Conservation (phyloP, 768 basidiomycete species). For the Boletus sensibilis region DNA sequence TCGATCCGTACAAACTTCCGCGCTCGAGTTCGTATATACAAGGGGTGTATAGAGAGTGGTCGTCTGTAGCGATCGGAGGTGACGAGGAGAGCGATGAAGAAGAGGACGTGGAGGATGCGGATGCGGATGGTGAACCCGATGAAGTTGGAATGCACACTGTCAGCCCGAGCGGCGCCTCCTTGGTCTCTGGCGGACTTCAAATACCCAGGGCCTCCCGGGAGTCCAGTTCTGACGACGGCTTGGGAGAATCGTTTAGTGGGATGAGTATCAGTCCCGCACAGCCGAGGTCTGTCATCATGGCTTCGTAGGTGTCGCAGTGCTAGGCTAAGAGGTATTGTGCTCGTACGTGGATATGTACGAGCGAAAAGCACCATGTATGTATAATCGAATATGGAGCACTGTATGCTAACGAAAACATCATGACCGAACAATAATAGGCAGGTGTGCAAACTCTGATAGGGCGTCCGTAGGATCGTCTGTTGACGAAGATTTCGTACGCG, state of each 20-base stretch:
- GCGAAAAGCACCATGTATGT: neutral
- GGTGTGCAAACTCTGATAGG: constrained; percentile 20
- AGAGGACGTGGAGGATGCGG: constrained; percentile 45
- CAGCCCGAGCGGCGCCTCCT: neutral
- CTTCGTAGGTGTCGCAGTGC: constrained; percentile 2
- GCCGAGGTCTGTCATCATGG: constrained; percentile 19
- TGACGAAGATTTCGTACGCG: neutral
- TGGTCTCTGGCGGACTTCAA: constrained; percentile 16
- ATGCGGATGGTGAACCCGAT: constrained; percentile 1
- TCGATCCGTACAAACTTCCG: constrained; percentile 93
- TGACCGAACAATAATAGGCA: constrained; percentile 19
- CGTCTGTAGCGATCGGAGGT: constrained; percentile 66
- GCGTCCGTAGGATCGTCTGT: neutral
- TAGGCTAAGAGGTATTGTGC: neutral
- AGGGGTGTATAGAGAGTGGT: constrained; percentile 88
- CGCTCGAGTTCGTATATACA: constrained; percentile 76
- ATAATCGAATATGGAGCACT: neutral
- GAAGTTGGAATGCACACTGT: neutral
- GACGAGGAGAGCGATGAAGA: constrained; percentile 73
- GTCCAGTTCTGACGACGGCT: constrained; percentile 39
- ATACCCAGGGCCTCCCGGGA: constrained; percentile 23
- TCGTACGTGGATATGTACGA: neutral
- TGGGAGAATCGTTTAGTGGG: constrained; percentile 68
- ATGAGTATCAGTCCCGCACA: constrained; percentile 81
- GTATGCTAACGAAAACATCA: constrained; percentile 5